Percentiles rank a stretch among this genome's conserved stretches.
phyloP scores from a whole-genome alignment of 2,329 filamentous ascomycete genomes.

The Penicillium paneum region DNA sequence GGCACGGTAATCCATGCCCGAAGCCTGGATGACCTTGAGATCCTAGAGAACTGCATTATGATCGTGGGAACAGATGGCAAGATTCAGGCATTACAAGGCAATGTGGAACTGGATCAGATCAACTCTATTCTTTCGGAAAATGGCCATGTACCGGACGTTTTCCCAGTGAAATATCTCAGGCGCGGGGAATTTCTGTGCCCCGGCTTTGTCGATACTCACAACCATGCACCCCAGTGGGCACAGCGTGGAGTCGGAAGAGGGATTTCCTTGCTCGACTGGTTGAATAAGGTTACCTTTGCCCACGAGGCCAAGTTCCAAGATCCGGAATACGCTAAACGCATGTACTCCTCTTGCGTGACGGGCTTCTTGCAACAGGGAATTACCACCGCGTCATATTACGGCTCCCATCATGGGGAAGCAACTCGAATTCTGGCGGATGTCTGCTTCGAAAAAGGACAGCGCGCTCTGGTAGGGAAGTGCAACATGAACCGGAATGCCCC shows the following conservation, averaged over 20 bases:
- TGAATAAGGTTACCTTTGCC: conserved; percentile 62
- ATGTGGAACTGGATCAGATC: conserved; percentile 20
- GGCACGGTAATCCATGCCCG: conserved; percentile 36
- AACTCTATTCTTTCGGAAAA: conserved; percentile 24
- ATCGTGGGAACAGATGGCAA: conserved; percentile 29
- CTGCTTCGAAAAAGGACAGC: conserved; percentile 33
- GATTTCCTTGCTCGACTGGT: conserved; percentile 55
- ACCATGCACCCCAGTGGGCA: conserved; percentile 60
- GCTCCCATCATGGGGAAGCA: conserved; percentile 31
- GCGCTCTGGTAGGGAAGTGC: conserved; percentile 37
- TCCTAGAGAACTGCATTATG: conserved; percentile 33
- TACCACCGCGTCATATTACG: conserved; percentile 39
- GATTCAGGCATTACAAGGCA: conserved; percentile 29
- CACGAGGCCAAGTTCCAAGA: conserved; percentile 61
- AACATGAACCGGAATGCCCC: conserved; percentile 45
- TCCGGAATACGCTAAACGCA: conserved; percentile 49
- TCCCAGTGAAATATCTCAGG: conserved; percentile 28
- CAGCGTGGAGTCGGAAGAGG: conserved; percentile 47
- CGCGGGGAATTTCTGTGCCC: conserved; percentile 33
- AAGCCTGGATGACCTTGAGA: conserved; percentile 25
- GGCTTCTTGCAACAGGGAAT: conserved; percentile 57
- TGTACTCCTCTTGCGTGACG: conserved; percentile 54
- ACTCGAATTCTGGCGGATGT: conserved; percentile 34
- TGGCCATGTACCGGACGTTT: conserved; percentile 26
- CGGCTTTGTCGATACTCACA: conserved; percentile 61